Conservation (phyloP, 202 grass and related monocot species). For the Cymbopogon flexuosus region DNA sequence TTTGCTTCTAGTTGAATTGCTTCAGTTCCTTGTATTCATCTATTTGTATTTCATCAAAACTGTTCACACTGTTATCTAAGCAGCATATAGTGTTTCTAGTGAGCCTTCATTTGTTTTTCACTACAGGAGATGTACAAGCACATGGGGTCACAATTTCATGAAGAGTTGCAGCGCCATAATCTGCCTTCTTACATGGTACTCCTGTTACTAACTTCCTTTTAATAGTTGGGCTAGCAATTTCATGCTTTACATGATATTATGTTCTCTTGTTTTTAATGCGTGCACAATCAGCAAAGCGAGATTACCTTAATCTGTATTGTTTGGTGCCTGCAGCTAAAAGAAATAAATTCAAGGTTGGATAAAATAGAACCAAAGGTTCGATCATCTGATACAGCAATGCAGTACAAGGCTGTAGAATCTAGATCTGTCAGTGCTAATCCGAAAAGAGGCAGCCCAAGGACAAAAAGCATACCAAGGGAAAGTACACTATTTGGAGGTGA, state of each 20-base stretch:
- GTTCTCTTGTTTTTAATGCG: constrained; percentile 2
- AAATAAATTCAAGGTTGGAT: constrained; percentile 91
- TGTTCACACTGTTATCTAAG: not conserved
- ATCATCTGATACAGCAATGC: constrained; percentile 49
- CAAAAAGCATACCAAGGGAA: constrained; percentile 57
- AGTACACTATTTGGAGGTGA: constrained; percentile 71
- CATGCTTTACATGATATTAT: constrained; percentile 3
- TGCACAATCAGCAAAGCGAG: not conserved
- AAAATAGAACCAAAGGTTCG: constrained; percentile 77
- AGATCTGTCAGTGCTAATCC: constrained; percentile 72
- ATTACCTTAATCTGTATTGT: constrained; percentile 32
- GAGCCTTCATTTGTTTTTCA: constrained; percentile 22
- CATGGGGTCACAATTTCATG: constrained; percentile 86
- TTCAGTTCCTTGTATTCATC: not conserved
- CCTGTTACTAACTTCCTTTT: constrained; percentile 2
- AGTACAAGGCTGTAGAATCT: constrained; percentile 46
- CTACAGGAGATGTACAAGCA: constrained; percentile 87
- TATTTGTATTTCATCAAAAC: constrained; percentile 1
- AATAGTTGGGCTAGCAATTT: constrained; percentile 16
- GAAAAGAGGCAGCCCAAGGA: constrained; percentile 75
- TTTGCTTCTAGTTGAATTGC: not conserved
- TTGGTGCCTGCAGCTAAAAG: constrained; percentile 70
- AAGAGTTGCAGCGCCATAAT: constrained; percentile 89
- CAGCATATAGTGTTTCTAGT: not conserved
- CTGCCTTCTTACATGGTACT: constrained; percentile 81